These are phyloP conservation scores for Moesziomyces parantarcticus DNA, from an alignment of 1,284 basidiomycete species.

Conservation along the genomic window DNA sequence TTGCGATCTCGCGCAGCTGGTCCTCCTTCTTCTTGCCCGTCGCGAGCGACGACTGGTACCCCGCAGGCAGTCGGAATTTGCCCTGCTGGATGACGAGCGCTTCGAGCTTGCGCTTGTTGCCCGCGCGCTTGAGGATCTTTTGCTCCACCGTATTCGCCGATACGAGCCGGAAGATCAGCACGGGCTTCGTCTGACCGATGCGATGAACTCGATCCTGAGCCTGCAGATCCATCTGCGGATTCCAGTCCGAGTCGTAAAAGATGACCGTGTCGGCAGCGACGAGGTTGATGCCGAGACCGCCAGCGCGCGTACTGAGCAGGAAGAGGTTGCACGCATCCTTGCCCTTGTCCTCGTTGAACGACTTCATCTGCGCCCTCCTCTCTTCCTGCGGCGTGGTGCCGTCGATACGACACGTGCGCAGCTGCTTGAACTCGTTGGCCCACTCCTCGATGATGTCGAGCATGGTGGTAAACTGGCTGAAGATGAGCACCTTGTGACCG, in stretches of 20 bases:
- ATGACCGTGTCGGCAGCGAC: constrained; percentile 80
- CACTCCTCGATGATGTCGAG: constrained; percentile 83
- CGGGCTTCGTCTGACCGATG: constrained; percentile 83
- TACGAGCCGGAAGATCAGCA: constrained; percentile 81
- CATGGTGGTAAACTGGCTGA: constrained; percentile 84
- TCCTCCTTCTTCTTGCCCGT: constrained; percentile 72
- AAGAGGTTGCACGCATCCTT: constrained; percentile 79
- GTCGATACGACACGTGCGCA: constrained; percentile 88
- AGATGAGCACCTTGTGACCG: constrained; percentile 89
- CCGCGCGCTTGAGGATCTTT: constrained; percentile 87
- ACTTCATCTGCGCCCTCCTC: constrained; percentile 83
- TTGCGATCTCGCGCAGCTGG: constrained; percentile 73
- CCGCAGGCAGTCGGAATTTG: constrained; percentile 63
- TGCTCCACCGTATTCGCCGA: constrained; percentile 82
- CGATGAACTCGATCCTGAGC: constrained; percentile 95
- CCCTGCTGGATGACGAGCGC: constrained; percentile 93
- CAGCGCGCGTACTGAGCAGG: constrained; percentile 89
- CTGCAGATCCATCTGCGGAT: constrained; percentile 90
- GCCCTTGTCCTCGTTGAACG: constrained; percentile 82
- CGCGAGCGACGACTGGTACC: constrained; percentile 54
- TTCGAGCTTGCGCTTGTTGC: constrained; percentile 87
- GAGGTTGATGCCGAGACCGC: constrained; percentile 86
- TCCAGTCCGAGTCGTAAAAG: constrained; percentile 92
- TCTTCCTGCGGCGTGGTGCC: constrained; percentile 82
- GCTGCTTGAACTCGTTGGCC: constrained; percentile 74